phyloP scores from a whole-genome alignment of 192 early-diverging fungal species.

The Coemansia sp. region DNA sequence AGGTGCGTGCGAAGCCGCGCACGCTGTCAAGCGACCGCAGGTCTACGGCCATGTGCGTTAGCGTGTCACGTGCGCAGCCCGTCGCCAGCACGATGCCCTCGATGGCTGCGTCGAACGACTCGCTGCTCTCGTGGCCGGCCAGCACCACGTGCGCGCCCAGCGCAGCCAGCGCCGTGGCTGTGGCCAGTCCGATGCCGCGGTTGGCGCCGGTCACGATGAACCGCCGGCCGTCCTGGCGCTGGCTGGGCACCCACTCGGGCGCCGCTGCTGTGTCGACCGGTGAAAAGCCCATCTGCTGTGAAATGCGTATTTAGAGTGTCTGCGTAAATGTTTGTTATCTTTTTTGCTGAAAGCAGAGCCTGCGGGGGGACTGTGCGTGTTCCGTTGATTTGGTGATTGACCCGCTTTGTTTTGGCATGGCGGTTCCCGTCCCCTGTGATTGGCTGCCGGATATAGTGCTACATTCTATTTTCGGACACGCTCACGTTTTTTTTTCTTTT shows the following conservation, averaged over 20 bases:
- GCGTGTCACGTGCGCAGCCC: conserved; percentile 32
- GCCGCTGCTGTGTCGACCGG: conserved; percentile 12
- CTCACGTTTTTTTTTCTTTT: too few species aligned
- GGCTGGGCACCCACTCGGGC: conserved; percentile 41
- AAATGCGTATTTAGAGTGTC: background rate
- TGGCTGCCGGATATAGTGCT: too few species aligned
- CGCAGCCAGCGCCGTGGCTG: conserved; percentile 38
- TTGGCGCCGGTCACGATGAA: conserved; percentile 49
- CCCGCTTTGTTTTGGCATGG: too few species aligned
- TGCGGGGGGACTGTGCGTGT: too few species aligned
- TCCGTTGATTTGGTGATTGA: too few species aligned
- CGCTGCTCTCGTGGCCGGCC: conserved; percentile 36
- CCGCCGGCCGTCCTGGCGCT: conserved; percentile 34
- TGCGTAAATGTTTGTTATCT: too few species aligned
- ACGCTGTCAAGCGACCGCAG: conserved; percentile 45
- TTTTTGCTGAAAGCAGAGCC: too few species aligned
- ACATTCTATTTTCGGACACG: too few species aligned
- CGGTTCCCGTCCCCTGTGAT: too few species aligned
- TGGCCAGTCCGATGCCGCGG: conserved; percentile 47
- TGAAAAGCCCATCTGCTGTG: conserved; percentile 38
- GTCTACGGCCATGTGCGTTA: conserved; percentile 46
- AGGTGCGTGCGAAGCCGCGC: conserved; percentile 17
- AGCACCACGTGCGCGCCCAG: conserved; percentile 46
- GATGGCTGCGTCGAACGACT: conserved; percentile 37
- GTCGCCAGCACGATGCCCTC: conserved; percentile 40